Percentiles rank a stretch among this genome's conserved stretches.
Evolutionary conservation across 1,284 basidiomycete genomes (phyloP).

Genomic region (Apiotrichum mycotoxinovorans): DNA sequence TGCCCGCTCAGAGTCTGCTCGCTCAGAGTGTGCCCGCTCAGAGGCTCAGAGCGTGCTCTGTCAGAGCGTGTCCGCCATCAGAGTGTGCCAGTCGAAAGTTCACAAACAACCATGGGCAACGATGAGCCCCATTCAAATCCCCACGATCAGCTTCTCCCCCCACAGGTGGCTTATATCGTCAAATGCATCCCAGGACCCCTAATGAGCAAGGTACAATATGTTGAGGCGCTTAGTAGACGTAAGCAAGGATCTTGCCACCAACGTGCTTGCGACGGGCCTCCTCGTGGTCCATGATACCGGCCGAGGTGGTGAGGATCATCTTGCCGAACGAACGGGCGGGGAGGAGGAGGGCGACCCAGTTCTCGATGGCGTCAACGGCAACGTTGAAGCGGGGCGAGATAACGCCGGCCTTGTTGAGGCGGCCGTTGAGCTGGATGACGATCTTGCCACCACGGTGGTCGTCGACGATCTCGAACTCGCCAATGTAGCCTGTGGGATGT

Average conservation of each 20-base stretch:
- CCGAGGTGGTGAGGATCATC: slow-evolving; percentile 92
- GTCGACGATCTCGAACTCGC: slow-evolving; percentile 99
- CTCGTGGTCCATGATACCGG: slow-evolving; percentile 98
- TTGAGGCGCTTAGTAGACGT: slow-evolving; percentile 48
- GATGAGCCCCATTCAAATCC: no score
- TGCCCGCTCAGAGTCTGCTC: no score
- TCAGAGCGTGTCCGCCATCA: no score
- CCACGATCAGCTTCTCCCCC: no score
- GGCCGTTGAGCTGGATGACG: slow-evolving; percentile 96
- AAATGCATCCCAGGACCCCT: slow-evolving; percentile 22
- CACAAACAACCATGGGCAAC: no score
- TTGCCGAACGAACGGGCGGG: slow-evolving; percentile 94
- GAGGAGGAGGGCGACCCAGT: slow-evolving; percentile 77
- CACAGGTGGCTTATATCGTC: slow-evolving; percentile 3
- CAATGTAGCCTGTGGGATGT: slow-evolving; percentile 77
- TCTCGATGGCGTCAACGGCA: slow-evolving; percentile 72
- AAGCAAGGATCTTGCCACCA: slow-evolving; percentile 54
- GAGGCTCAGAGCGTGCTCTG: no score
- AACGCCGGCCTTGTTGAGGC: slow-evolving; percentile 97
- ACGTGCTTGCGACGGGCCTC: slow-evolving; percentile 97
- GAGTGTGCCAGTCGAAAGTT: no score
- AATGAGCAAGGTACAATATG: slow-evolving; percentile 5
- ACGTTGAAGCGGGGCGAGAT: slow-evolving; percentile 99
- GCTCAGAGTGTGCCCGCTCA: no score
- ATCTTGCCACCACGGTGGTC: slow-evolving; percentile 99